Evolutionary conservation across 352 stramenopile genomes (phyloP).

Genomic region (Hyaloperonospora arabidopsidis): DNA sequence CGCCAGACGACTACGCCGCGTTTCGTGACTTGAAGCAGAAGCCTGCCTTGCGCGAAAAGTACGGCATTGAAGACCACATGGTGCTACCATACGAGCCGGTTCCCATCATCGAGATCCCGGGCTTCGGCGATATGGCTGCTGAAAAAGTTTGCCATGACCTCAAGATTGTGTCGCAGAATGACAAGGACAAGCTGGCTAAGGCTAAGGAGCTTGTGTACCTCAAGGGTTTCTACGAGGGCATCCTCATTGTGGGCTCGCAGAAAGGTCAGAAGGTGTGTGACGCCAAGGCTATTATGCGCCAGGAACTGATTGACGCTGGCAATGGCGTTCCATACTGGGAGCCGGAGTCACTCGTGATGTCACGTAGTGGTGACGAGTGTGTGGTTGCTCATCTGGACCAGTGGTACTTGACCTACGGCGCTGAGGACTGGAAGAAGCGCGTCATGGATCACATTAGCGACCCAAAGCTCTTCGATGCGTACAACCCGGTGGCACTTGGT

Average conservation of each 20-base stretch:
- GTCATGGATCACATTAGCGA: slow-evolving; percentile 93
- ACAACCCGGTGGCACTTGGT: slow-evolving; percentile 88
- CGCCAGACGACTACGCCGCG: slow-evolving; percentile 97
- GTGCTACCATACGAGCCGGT: slow-evolving; percentile 97
- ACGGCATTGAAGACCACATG: slow-evolving; percentile 97
- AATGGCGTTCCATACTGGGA: slow-evolving; percentile 98
- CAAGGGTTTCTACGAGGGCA: slow-evolving; percentile 98
- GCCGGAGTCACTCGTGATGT: slow-evolving; percentile 96
- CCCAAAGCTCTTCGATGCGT: slow-evolving; percentile 90
- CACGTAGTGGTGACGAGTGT: slow-evolving; percentile 96
- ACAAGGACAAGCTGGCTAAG: slow-evolving; percentile 98
- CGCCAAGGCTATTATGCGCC: slow-evolving; percentile 94
- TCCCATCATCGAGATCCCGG: slow-evolving; percentile 99
- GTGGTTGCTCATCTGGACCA: slow-evolving; percentile 99
- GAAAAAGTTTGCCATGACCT: slow-evolving; percentile 96
- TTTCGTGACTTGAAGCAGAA: slow-evolving; percentile 99
- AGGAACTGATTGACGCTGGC: slow-evolving; percentile 93
- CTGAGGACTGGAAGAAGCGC: slow-evolving; percentile 95
- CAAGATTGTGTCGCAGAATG: slow-evolving; percentile 97
- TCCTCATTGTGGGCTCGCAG: slow-evolving; percentile 97
- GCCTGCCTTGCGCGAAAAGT: slow-evolving; percentile 96
- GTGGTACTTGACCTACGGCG: slow-evolving; percentile 99
- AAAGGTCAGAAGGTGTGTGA: slow-evolving; percentile 95
- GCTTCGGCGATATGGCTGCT: slow-evolving; percentile 94
- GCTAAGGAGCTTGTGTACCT: slow-evolving; percentile 98